phyloP scores from a whole-genome alignment of 2,329 filamentous ascomycete species.

The Aspergillus calidoustus region DNA sequence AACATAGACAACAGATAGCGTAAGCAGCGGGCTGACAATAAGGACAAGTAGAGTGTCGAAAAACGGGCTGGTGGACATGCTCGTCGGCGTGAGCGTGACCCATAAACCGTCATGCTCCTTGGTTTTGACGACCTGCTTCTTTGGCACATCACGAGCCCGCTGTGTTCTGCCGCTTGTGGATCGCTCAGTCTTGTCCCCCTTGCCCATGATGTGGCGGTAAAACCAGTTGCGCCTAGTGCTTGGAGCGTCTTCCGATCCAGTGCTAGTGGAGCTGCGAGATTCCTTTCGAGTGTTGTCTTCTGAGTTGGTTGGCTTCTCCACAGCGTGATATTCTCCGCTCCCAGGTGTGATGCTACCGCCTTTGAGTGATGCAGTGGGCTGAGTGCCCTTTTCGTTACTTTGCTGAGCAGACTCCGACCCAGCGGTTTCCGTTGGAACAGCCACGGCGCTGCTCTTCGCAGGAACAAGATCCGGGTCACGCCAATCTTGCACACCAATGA shows the following conservation, averaged over 20 bases:
- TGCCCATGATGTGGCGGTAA: slow-evolving; percentile 39
- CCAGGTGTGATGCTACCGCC: slow-evolving; percentile 73
- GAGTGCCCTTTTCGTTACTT: slow-evolving; percentile 37
- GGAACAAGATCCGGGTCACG: slow-evolving; percentile 75
- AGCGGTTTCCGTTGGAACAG: slow-evolving; percentile 29
- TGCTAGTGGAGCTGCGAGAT: slow-evolving; percentile 14
- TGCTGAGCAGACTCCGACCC: slow-evolving; percentile 36
- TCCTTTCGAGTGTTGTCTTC: slow-evolving; percentile 22
- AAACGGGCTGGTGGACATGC: slow-evolving; percentile 85
- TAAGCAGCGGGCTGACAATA: slow-evolving; percentile 92
- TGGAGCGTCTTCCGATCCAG: slow-evolving; percentile 19
- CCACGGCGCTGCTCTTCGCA: slow-evolving; percentile 35
- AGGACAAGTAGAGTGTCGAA: slow-evolving; percentile 95
- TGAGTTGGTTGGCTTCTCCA: slow-evolving; percentile 37
- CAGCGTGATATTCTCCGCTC: slow-evolving; percentile 69
- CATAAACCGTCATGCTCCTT: slow-evolving; percentile 77
- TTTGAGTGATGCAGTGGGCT: slow-evolving; percentile 49
- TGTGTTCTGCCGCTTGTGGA: slow-evolving; percentile 20
- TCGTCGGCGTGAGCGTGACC: slow-evolving; percentile 94
- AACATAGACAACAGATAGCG: slow-evolving; percentile 89
- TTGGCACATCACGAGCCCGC: slow-evolving; percentile 20
- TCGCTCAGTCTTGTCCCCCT: slow-evolving; percentile 22
- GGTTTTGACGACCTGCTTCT: slow-evolving; percentile 37
- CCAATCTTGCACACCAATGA: slow-evolving; percentile 88
- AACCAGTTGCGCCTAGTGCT: slow-evolving; percentile 36